These are phyloP conservation scores for Neoboletus brunneissimus DNA, from an alignment of 768 basidiomycete species.

Conservation along the genomic window DNA sequence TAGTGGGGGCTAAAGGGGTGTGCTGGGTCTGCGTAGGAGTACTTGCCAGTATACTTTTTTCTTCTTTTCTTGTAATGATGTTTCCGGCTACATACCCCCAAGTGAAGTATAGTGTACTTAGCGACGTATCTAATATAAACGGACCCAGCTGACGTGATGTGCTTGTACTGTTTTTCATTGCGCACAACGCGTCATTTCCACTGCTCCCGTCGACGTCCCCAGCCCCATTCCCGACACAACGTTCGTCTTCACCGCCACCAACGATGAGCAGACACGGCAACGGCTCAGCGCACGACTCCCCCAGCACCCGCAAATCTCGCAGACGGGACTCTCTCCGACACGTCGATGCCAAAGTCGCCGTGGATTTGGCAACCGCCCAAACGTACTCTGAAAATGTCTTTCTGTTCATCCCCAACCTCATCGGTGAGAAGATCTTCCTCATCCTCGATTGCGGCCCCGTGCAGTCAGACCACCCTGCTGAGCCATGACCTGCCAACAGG, in stretches of 20 bases:
- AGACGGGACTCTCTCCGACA: conserved; percentile 60
- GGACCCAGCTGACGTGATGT: conserved; percentile 22
- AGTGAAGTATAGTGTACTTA: background rate
- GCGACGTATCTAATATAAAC: background rate
- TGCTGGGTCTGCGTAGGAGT: background rate
- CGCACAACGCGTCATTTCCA: conserved; percentile 18
- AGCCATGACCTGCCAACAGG: conserved; percentile 44
- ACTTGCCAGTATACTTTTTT: background rate
- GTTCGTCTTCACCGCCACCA: background rate
- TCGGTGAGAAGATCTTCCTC: conserved; percentile 53
- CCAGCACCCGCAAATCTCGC: conserved; percentile 30
- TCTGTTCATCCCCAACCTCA: conserved; percentile 94
- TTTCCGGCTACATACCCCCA: conserved; percentile 1
- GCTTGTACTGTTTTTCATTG: conserved; percentile 10
- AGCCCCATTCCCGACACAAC: background rate
- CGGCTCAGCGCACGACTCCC: conserved; percentile 33
- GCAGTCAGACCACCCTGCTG: background rate
- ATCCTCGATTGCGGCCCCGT: background rate
- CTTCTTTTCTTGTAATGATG: background rate
- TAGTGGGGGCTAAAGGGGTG: background rate
- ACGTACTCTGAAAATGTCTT: conserved; percentile 94
- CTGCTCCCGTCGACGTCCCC: background rate
- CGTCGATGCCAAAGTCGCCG: conserved; percentile 80
- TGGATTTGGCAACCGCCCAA: conserved; percentile 84
- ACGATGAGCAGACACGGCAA: conserved; percentile 27